A percentile compares a stretch with the other conserved stretches of the same genome.
Conservation (phyloP, 305 asterid species). For the Fraxinus floribunda region DNA sequence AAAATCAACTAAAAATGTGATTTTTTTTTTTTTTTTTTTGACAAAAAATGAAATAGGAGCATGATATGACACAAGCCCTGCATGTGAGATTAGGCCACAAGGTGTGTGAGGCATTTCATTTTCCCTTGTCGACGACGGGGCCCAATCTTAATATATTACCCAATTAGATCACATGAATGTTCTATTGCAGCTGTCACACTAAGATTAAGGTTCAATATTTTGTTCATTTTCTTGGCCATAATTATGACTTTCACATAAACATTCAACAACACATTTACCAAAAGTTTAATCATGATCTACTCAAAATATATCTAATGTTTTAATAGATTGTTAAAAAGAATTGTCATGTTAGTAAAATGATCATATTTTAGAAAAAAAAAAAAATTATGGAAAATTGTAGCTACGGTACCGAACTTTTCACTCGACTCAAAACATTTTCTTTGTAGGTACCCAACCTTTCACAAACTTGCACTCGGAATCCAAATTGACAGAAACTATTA, state of each 20-base stretch:
- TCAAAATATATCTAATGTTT: not conserved
- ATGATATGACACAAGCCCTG: not conserved
- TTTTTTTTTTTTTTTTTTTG: no score
- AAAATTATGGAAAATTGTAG: no score
- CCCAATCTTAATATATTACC: not conserved
- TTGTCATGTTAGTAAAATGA: not conserved
- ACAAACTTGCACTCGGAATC: no score
- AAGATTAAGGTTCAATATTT: not conserved
- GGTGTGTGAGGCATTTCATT: not conserved
- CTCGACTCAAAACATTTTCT: no score
- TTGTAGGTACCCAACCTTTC: no score
- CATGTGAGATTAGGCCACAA: conserved; percentile 10
- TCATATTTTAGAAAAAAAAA: not conserved
- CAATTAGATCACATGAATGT: not conserved
- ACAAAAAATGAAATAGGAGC: not conserved
- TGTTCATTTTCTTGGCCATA: not conserved
- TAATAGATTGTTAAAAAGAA: not conserved
- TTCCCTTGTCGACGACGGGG: no score
- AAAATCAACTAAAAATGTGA: no score
- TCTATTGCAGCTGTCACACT: not conserved
- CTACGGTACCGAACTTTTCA: no score
- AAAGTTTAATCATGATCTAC: not conserved
- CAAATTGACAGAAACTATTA: no score
- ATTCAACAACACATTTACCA: not conserved
- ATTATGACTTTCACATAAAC: not conserved